These are phyloP conservation scores for Onygenales sp. DNA, from an alignment of 2,329 filamentous ascomycete genomes.

Conservation along the genomic window DNA sequence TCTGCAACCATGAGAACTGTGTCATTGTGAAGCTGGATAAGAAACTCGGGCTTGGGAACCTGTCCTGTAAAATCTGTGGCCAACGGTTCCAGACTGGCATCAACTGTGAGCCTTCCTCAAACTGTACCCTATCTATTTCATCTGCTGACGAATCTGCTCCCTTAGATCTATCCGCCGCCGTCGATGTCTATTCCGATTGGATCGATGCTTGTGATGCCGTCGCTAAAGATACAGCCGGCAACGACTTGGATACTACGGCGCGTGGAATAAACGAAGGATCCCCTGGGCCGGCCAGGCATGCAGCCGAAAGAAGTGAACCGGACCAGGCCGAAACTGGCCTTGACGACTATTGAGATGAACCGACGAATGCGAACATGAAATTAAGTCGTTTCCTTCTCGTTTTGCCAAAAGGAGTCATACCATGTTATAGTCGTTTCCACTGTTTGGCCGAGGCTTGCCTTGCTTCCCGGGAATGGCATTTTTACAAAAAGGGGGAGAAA, in stretches of 20 bases:
- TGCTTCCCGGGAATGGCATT: no score
- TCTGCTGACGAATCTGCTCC: constrained; percentile 3
- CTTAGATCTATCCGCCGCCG: constrained; percentile 73
- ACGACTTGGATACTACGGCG: constrained; percentile 10
- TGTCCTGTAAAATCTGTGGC: constrained; percentile 87
- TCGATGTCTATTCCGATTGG: constrained; percentile 98
- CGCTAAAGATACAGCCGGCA: constrained; percentile 45
- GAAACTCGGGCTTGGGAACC: constrained; percentile 74
- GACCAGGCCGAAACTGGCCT: background rate
- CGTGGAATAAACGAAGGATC: constrained; percentile 1
- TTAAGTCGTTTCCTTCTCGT: background rate
- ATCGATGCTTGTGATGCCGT: constrained; percentile 83
- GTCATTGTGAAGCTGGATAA: constrained; percentile 89
- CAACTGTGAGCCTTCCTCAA: constrained; percentile 57
- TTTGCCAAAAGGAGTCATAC: no score
- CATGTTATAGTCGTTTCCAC: no score
- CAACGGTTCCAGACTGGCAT: constrained; percentile 89
- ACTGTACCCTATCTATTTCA: background rate
- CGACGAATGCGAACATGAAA: background rate
- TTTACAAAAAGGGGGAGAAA: no score
- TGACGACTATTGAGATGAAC: background rate
- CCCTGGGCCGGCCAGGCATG: background rate
- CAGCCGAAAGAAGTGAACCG: background rate
- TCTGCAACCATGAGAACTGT: constrained; percentile 95
- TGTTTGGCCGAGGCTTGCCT: no score